Base-by-base conservation (phyloP, 345 rosid genomes). In the Ceriops decandra region DNA sequence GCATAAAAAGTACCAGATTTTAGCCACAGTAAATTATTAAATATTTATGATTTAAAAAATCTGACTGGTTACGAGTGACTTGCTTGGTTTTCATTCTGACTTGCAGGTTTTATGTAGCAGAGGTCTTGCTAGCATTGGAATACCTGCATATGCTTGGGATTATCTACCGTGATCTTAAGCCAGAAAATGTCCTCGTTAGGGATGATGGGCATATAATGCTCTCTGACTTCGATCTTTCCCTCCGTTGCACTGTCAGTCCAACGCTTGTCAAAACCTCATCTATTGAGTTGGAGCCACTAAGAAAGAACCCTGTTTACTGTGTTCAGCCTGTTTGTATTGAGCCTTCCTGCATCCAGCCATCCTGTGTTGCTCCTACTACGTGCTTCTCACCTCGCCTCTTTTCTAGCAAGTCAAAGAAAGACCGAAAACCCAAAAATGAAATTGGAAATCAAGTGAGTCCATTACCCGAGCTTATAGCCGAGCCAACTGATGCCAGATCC, bases 101-200 rank as follows among this genome's bases (percentile, higher is more conserved):
- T 31, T 46, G 60, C 84, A 91, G 97, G 69, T 91, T 91, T 67
- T 91, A 91, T 20, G 91, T 85, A 24, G 93, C 97, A 3, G 97
- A 91, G 81, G 91, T 89, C 57, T 90, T 91, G 68, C 88, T 91
- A 10, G 88, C 97, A 49, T 57, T 91, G 83, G 97, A 91, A 80
- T 91, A 91, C 68, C 78, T 91, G 69, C 97, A 91, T 76, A 87
- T 89, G 96, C 91, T 91, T 52, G 97, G 97, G 64, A 86, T 91
- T 67, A 85, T 91, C 49, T 89, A 89, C 81, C 77, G 96, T 64
- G 97, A 89, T 74, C 89, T 88, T 22, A 89, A 89, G 76, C 96
- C 97, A 1, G 97, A 91, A 78, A 91, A 89, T 67, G 93, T 89
- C 31, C 73, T 89, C 57, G 88, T 89, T 27, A 82, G 83, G 73